phyloP scores from a whole-genome alignment of 2,329 filamentous ascomycete species.

The Chaetomium sp. region DNA sequence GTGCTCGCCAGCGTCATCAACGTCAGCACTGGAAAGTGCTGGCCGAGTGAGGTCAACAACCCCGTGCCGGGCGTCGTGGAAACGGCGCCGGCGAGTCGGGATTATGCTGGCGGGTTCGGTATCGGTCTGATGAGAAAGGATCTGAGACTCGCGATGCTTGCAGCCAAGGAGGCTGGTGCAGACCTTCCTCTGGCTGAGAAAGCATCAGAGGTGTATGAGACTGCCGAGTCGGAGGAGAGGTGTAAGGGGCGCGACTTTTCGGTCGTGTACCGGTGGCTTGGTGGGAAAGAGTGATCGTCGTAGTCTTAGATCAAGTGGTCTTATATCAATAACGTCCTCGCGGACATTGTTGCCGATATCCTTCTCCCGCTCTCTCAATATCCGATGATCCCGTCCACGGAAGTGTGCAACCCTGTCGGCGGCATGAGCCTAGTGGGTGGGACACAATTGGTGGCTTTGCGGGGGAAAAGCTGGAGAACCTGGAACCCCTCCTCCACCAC shows the following conservation, averaged over 20 bases:
- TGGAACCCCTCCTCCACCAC: not conserved
- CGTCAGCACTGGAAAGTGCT: constrained; percentile 89
- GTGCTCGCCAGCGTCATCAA: constrained; percentile 86
- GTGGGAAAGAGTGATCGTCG: constrained; percentile 49
- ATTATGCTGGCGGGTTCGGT: constrained; percentile 77
- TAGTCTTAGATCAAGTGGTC: not conserved
- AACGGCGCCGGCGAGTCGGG: constrained; percentile 71
- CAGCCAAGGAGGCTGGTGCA: constrained; percentile 68
- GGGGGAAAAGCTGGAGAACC: not conserved
- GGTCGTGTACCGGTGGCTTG: constrained; percentile 74
- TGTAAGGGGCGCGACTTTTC: constrained; percentile 77
- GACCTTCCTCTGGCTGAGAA: constrained; percentile 64
- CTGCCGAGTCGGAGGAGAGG: constrained; percentile 60
- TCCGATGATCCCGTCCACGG: not conserved
- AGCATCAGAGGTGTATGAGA: constrained; percentile 68
- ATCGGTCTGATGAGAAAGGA: constrained; percentile 82
- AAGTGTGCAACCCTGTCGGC: not conserved
- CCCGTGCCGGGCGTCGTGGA: constrained; percentile 84
- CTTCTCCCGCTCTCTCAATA: not conserved
- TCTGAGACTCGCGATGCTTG: constrained; percentile 70
- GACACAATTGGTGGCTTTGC: not conserved
- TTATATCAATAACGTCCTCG: constrained; percentile 1
- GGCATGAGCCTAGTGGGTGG: not conserved
- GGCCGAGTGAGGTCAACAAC: constrained; percentile 95
- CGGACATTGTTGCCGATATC: not conserved